These are phyloP conservation scores for Ogataea haglerorum DNA, from an alignment of 805 yeast genomes.

Conservation along the genomic window DNA sequence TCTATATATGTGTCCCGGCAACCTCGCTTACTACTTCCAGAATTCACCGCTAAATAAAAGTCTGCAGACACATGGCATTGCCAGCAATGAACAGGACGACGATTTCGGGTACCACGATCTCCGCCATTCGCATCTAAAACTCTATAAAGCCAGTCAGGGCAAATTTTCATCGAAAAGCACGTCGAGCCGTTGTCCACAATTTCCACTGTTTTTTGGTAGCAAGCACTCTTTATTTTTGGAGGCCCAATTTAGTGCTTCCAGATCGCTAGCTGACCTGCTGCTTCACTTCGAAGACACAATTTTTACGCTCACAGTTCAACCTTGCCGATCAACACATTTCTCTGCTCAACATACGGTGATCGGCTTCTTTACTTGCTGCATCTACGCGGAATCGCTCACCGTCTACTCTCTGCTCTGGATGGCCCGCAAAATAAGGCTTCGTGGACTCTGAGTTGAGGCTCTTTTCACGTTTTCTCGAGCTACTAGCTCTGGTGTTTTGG, in stretches of 20 bases:
- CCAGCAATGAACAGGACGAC: slow-evolving; percentile 22
- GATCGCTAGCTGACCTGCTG: no score
- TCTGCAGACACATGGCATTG: slow-evolving; percentile 28
- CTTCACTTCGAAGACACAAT: no score
- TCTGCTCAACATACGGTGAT: slow-evolving; percentile 73
- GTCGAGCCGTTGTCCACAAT: slow-evolving; percentile 32
- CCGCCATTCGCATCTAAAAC: slow-evolving; percentile 19
- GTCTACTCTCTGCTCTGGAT: slow-evolving; percentile 64
- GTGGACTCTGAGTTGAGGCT: slow-evolving; percentile 64
- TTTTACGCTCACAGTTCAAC: slow-evolving; percentile 65
- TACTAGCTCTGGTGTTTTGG: slow-evolving; percentile 64
- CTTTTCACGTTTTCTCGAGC: slow-evolving; percentile 54
- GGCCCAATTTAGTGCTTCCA: slow-evolving; percentile 79
- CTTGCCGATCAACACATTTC: slow-evolving; percentile 65
- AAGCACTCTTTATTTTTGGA: slow-evolving; percentile 57
- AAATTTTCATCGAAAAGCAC: slow-evolving; percentile 35
- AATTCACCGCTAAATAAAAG: slow-evolving; percentile 22
- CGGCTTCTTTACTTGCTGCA: slow-evolving; percentile 63
- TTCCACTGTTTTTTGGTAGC: slow-evolving; percentile 39
- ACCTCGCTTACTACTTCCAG: slow-evolving; percentile 35
- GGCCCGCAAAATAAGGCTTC: slow-evolving; percentile 60
- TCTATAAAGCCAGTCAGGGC: slow-evolving; percentile 1
- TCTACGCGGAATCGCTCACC: slow-evolving; percentile 60
- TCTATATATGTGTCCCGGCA: slow-evolving; percentile 46
- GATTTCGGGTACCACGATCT: slow-evolving; percentile 26